A percentile compares a stretch with the other conserved stretches of the same genome.
phyloP scores from a whole-genome alignment of 176 grass and related monocot genomes.

The Areca catechu region DNA sequence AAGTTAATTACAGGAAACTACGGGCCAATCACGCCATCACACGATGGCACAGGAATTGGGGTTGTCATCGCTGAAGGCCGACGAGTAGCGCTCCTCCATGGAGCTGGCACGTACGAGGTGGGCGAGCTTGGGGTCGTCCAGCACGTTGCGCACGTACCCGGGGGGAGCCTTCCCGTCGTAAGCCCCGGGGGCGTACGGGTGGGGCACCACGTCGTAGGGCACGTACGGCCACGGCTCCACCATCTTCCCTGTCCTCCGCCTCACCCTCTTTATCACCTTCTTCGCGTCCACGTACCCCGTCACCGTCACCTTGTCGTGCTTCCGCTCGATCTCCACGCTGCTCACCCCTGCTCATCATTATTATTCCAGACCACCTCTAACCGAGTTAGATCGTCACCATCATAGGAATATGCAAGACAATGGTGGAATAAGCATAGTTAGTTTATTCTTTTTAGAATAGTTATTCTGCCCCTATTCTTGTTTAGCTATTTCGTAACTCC shows the following conservation, averaged over 20 bases:
- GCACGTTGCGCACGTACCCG: slow-evolving; percentile 61
- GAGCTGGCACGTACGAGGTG: slow-evolving; percentile 65
- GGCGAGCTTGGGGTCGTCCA: slow-evolving; percentile 39
- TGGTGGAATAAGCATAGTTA: no score
- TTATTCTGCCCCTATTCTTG: no score
- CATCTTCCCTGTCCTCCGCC: slow-evolving; percentile 63
- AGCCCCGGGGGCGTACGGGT: slow-evolving; percentile 66
- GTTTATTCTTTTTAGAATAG: no score
- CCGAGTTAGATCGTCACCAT: no score
- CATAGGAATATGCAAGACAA: no score
- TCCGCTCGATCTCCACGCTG: slow-evolving; percentile 40
- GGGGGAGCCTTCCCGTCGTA: slow-evolving; percentile 73
- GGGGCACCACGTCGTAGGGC: slow-evolving; percentile 58
- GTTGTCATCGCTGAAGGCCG: slow-evolving; percentile 83
- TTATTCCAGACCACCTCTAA: no score
- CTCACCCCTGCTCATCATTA: slow-evolving; percentile 21
- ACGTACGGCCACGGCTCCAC: slow-evolving; percentile 84
- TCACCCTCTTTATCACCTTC: slow-evolving; percentile 55
- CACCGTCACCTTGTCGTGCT: slow-evolving; percentile 76
- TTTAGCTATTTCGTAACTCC: no score
- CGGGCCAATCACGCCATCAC: not conserved
- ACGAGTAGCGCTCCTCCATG: slow-evolving; percentile 47
- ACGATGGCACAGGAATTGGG: slow-evolving; percentile 73
- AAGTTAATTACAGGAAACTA: no score
- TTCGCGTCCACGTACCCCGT: slow-evolving; percentile 57